phyloP scores from a whole-genome alignment of 2,329 filamentous ascomycete species.

The Calonectria ilicicola region DNA sequence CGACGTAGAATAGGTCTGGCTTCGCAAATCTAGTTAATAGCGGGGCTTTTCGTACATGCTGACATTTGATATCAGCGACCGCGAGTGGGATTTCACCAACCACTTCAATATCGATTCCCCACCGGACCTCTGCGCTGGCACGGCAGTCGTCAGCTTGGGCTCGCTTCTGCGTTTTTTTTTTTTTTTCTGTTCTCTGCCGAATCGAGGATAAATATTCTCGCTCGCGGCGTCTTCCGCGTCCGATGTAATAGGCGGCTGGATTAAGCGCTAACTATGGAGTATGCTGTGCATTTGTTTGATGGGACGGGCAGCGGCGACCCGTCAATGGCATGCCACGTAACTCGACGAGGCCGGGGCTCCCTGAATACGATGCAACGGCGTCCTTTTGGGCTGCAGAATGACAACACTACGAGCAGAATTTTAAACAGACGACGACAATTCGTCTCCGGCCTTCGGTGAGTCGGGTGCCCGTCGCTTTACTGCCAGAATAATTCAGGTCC shows the following conservation, averaged over 20 bases:
- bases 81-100: not conserved
- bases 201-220: conserved; percentile 11
- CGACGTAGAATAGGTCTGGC: not conserved
- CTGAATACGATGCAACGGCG: conserved; percentile 39
- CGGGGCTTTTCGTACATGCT: not conserved
- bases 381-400: conserved; percentile 30
- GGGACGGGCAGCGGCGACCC: conserved; percentile 19
- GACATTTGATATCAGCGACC: not conserved
- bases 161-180: conserved; percentile 8
- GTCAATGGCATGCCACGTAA: conserved; percentile 29
- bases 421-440: conserved; percentile 15
- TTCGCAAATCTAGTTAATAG: not conserved
- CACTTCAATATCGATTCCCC: conserved; percentile 5
- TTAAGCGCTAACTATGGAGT: conserved; percentile 23
- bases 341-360: conserved; percentile 27
- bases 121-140: not conserved
- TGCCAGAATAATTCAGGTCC: not conserved
- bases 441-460: conserved; percentile 9
- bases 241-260: conserved; percentile 14
- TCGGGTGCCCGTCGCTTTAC: not conserved
- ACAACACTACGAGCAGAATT: conserved; percentile 17
- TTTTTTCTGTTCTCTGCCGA: not conserved
- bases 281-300: conserved; percentile 24
- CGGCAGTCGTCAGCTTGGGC: conserved; percentile 6
- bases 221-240: not conserved